Percentiles rank a stretch among this genome's conserved stretches.
Evolutionary conservation across 2,329 filamentous ascomycete genomes (phyloP).

Genomic region (Lasiodiplodia sp.): DNA sequence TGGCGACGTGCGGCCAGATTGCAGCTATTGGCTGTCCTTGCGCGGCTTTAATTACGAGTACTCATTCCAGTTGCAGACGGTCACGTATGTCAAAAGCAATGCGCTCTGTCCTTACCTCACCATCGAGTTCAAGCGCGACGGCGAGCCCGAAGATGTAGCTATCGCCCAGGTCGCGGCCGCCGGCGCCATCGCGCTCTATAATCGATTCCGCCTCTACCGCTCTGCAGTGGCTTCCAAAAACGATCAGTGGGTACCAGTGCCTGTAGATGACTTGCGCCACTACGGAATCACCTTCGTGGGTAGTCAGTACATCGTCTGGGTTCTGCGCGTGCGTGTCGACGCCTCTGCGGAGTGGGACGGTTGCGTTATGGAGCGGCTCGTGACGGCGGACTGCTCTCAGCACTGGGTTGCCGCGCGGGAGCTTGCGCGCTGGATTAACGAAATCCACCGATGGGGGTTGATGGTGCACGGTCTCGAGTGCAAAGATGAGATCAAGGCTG

Average conservation of each 20-base stretch:
- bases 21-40: constrained; percentile 29
- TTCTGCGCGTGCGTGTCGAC: constrained; percentile 23
- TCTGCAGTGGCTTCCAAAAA: constrained; percentile 25
- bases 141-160: constrained; percentile 33
- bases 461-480: constrained; percentile 26
- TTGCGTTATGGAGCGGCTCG: constrained; percentile 31
- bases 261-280: constrained; percentile 19
- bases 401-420: constrained; percentile 25
- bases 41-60: constrained; percentile 28
- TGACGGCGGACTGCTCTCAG: constrained; percentile 36
- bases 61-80: constrained; percentile 7
- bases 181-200: constrained; percentile 26
- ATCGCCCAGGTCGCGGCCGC: constrained; percentile 21
- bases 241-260: background rate
- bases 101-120: constrained; percentile 27
- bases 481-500: constrained; percentile 30
- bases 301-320: constrained; percentile 39
- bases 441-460: constrained; percentile 26
- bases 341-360: constrained; percentile 9
- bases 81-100: constrained; percentile 19
- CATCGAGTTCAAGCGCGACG: constrained; percentile 29
- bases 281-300: constrained; percentile 24
- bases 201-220: constrained; percentile 18
- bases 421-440: background rate
- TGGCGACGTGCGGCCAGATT: constrained; percentile 28